phyloP scores from a whole-genome alignment of 129 eudicot genomes.

The Flaveria sonorensis region DNA sequence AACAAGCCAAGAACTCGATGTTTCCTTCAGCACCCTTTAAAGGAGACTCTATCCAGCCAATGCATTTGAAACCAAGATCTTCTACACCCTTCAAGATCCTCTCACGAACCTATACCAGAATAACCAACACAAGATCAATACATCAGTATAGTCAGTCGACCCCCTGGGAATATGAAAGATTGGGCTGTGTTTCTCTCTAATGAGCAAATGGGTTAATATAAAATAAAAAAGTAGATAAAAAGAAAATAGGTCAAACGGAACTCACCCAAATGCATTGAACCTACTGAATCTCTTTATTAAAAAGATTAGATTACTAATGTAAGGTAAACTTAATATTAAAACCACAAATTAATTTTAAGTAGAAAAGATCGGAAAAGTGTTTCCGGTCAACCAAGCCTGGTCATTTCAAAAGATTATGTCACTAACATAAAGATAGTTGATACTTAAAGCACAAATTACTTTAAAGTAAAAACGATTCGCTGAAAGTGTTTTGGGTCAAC shows the following conservation, averaged over 20 bases:
- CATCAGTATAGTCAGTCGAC: background rate
- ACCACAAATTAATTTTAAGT: background rate
- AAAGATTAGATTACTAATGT: background rate
- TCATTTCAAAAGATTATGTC: too few species aligned
- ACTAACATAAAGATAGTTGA: too few species aligned
- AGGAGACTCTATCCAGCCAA: conserved; percentile 97
- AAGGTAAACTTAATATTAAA: background rate
- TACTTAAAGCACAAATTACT: too few species aligned
- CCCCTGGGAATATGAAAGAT: background rate
- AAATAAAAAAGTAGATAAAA: background rate
- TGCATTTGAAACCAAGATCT: conserved; percentile 65
- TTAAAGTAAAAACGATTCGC: too few species aligned
- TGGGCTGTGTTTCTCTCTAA: too few species aligned
- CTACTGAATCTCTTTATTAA: background rate
- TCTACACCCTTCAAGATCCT: conserved; percentile 77
- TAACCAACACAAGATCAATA: conserved; percentile 2
- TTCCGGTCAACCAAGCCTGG: background rate
- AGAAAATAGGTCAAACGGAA: background rate
- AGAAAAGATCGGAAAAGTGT: background rate
- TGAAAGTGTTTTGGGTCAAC: too few species aligned
- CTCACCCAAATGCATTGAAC: background rate
- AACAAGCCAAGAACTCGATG: conserved; percentile 79
- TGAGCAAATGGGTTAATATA: background rate
- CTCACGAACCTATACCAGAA: conserved; percentile 58
- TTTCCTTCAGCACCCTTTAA: conserved; percentile 95